Evolutionary conservation across 2,329 filamentous ascomycete genomes (phyloP).

Genomic region (Rhytidhysteron rufulum): DNA sequence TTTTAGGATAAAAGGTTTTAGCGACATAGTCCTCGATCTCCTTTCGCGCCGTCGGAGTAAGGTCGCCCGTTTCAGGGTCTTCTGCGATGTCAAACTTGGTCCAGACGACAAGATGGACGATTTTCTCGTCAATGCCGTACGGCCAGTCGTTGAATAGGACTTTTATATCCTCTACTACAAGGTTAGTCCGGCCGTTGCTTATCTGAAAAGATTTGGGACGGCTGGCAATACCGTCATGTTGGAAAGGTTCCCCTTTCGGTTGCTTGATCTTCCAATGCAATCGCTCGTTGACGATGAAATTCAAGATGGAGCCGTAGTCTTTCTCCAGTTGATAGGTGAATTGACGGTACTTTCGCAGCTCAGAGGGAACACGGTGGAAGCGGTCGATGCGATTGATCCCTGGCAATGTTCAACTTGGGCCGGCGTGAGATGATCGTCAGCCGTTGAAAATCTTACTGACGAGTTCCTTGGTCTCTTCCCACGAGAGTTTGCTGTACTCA

Average conservation of each 20-base stretch:
- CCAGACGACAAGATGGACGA: constrained; percentile 88
- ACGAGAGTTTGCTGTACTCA: constrained; percentile 60
- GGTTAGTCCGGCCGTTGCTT: constrained; percentile 3
- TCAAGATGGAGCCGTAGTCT: constrained; percentile 71
- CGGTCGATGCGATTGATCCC: constrained; percentile 65
- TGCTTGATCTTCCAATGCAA: constrained; percentile 61
- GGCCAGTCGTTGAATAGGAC: constrained; percentile 92
- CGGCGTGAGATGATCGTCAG: constrained; percentile 3
- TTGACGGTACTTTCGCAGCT: constrained; percentile 72
- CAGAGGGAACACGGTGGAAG: constrained; percentile 73
- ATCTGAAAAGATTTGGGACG: constrained; percentile 19
- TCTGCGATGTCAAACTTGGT: constrained; percentile 80
- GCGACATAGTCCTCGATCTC: constrained; percentile 70
- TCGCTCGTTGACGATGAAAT: constrained; percentile 68
- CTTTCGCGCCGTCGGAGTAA: constrained; percentile 60
- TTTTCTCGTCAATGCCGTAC: constrained; percentile 74
- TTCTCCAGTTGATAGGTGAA: constrained; percentile 63
- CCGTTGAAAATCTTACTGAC: constrained; percentile 26
- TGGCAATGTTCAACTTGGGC: constrained; percentile 17
- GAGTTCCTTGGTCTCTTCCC: constrained; percentile 65
- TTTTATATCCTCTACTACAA: constrained; percentile 59
- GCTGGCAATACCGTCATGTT: constrained; percentile 36
- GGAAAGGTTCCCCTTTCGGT: constrained; percentile 41
- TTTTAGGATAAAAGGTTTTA: constrained; percentile 57
- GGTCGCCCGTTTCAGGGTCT: constrained; percentile 60